Evolutionary conservation across 495 filamentous ascomycete genomes (phyloP).

Genomic region (Evansstolkia leycettana): DNA sequence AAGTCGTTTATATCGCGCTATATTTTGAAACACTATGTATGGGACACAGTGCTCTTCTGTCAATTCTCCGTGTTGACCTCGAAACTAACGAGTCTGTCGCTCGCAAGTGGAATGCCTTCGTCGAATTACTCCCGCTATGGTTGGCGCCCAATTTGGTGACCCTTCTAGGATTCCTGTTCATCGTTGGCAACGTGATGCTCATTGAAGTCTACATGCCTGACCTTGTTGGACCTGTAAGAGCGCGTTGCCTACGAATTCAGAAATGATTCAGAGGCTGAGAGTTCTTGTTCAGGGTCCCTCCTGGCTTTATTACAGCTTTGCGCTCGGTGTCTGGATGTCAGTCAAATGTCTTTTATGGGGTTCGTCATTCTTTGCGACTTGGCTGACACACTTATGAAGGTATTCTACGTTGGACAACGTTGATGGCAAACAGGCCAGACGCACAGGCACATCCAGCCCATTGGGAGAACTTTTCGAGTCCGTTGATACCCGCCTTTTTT

Average conservation of each 20-base stretch:
- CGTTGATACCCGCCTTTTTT: slow-evolving; percentile 9
- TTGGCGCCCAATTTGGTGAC: slow-evolving; percentile 97
- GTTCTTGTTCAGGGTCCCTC: slow-evolving; percentile 51
- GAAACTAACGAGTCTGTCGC: not conserved
- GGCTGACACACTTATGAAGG: slow-evolving; percentile 17
- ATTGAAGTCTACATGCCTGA: slow-evolving; percentile 81
- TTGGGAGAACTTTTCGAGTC: slow-evolving; percentile 94
- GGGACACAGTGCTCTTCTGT: slow-evolving; percentile 9
- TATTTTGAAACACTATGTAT: slow-evolving; percentile 89
- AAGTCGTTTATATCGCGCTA: slow-evolving; percentile 91
- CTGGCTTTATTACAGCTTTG: slow-evolving; percentile 93
- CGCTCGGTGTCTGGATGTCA: slow-evolving; percentile 83
- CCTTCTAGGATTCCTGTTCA: slow-evolving; percentile 87
- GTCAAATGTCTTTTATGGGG: slow-evolving; percentile 14
- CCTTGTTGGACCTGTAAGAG: slow-evolving; percentile 73
- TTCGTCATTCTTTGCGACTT: not conserved
- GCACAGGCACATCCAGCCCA: slow-evolving; percentile 89
- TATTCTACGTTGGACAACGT: slow-evolving; percentile 99
- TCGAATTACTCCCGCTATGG: slow-evolving; percentile 86
- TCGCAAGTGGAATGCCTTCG: slow-evolving; percentile 88
- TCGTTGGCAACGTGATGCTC: slow-evolving; percentile 72
- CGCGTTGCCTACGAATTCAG: not conserved
- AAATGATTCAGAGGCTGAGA: slow-evolving; percentile 12
- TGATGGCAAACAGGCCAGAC: slow-evolving; percentile 91
- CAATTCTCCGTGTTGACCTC: not conserved